Conservation (phyloP, 208 protist genomes). For the Trypanosomatidae sp. region DNA sequence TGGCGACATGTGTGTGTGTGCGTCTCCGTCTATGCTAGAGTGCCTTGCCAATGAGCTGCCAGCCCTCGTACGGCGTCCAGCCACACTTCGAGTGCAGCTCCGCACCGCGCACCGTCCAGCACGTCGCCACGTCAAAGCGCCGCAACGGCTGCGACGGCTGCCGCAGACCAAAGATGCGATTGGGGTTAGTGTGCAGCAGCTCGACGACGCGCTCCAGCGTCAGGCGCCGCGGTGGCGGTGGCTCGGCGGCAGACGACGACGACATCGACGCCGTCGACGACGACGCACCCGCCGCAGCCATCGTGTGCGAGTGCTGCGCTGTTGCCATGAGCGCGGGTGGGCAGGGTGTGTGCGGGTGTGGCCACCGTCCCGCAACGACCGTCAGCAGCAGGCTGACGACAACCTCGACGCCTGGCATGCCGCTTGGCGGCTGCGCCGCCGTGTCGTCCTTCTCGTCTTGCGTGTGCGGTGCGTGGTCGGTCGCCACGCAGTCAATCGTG, state of each 20-base stretch:
- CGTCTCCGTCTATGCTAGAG: background rate
- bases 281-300: too few species aligned
- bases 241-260: too few species aligned
- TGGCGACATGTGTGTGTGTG: background rate
- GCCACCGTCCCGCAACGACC: conserved; percentile 44
- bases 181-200: conserved; percentile 67
- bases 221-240: conserved; percentile 3
- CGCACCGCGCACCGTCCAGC: conserved; percentile 43
- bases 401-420: conserved; percentile 89
- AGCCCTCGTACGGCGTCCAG: conserved; percentile 81
- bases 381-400: conserved; percentile 87
- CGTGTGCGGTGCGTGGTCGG: conserved; percentile 92
- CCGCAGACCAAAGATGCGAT: conserved; percentile 50
- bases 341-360: conserved; percentile 35
- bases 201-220: conserved; percentile 40
- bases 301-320: conserved; percentile 5
- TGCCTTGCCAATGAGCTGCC: conserved; percentile 43
- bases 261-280: too few species aligned
- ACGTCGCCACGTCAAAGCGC: conserved; percentile 22
- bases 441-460: conserved; percentile 65
- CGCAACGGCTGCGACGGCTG: conserved; percentile 10
- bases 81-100: conserved; percentile 68
- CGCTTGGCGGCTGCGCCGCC: conserved; percentile 59
- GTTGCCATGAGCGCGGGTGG: too few species aligned
- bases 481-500: conserved; percentile 88